A percentile compares a stretch with the other conserved stretches of the same genome.
Evolutionary conservation across 2,329 filamentous ascomycete genomes (phyloP).

Genomic region (Cytospora schulzeri): DNA sequence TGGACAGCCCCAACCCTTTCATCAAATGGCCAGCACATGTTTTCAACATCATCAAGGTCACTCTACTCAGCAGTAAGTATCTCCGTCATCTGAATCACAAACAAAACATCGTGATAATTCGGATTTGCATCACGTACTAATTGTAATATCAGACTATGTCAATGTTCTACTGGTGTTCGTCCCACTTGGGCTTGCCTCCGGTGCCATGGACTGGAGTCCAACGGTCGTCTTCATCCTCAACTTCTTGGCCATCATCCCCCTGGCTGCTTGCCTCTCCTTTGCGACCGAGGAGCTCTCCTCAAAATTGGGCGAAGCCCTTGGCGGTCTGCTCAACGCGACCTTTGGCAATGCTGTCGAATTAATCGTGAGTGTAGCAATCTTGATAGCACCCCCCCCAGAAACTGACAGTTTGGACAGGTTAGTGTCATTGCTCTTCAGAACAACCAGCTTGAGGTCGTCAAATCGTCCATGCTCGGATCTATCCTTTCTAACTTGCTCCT

Average conservation of each 20-base stretch:
- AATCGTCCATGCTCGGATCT: slow-evolving; percentile 94
- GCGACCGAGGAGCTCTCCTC: slow-evolving; percentile 76
- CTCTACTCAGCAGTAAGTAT: slow-evolving; percentile 59
- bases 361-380: slow-evolving; percentile 56
- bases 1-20: slow-evolving; percentile 49
- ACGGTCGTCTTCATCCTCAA: slow-evolving; percentile 74
- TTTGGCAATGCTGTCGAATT: slow-evolving; percentile 78
- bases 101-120: neutral
- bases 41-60: slow-evolving; percentile 61
- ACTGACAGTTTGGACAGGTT: slow-evolving; percentile 56
- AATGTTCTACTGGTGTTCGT: slow-evolving; percentile 76
- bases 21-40: slow-evolving; percentile 50
- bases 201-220: slow-evolving; percentile 62
- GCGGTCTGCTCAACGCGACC: slow-evolving; percentile 74
- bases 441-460: slow-evolving; percentile 91
- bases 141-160: slow-evolving; percentile 50
- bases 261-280: slow-evolving; percentile 73
- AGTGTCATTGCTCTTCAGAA: slow-evolving; percentile 87
- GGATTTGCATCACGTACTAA: slow-evolving; percentile 19
- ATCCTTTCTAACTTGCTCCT: slow-evolving; percentile 93
- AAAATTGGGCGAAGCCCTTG: slow-evolving; percentile 72
- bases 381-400: slow-evolving; percentile 22
- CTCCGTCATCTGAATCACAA: neutral
- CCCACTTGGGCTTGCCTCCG: slow-evolving; percentile 71
- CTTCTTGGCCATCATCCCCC: slow-evolving; percentile 78